Evolutionary conservation across 805 yeast genomes (phyloP).

Genomic region (Suhomyces faveliae): DNA sequence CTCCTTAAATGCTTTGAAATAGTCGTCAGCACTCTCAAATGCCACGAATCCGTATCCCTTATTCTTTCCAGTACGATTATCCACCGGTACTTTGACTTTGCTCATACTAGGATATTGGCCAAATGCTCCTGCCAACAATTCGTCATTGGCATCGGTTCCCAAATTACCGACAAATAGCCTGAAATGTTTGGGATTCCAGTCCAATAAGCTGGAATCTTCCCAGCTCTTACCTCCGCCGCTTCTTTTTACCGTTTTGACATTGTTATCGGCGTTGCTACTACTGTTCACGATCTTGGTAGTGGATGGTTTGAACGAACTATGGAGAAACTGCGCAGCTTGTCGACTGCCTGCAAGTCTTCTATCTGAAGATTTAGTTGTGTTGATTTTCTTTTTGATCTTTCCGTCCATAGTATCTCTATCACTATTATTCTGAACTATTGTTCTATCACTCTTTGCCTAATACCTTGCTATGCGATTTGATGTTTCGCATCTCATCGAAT

Average conservation of each 20-base stretch:
- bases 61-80: slow-evolving; percentile 43
- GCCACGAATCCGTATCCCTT: slow-evolving; percentile 79
- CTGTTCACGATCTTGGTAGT: neutral
- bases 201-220: slow-evolving; percentile 47
- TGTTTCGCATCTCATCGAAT: neutral
- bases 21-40: slow-evolving; percentile 63
- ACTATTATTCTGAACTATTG: neutral
- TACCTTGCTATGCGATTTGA: neutral
- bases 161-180: slow-evolving; percentile 71
- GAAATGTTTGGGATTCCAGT: slow-evolving; percentile 72
- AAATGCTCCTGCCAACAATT: slow-evolving; percentile 54
- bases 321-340: slow-evolving; percentile 44
- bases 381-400: slow-evolving; percentile 14
- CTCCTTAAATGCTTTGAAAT: slow-evolving; percentile 66
- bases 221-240: slow-evolving; percentile 47
- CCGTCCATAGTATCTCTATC: neutral
- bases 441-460: neutral
- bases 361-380: slow-evolving; percentile 49
- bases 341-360: slow-evolving; percentile 54
- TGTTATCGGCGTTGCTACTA: neutral
- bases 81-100: slow-evolving; percentile 60
- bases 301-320: slow-evolving; percentile 1
- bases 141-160: slow-evolving; percentile 65
- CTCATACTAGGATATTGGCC: slow-evolving; percentile 49
- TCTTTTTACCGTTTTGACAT: slow-evolving; percentile 37